Base-by-base conservation (phyloP, 768 basidiomycete genomes). In the Leccinum uliginosum region DNA sequence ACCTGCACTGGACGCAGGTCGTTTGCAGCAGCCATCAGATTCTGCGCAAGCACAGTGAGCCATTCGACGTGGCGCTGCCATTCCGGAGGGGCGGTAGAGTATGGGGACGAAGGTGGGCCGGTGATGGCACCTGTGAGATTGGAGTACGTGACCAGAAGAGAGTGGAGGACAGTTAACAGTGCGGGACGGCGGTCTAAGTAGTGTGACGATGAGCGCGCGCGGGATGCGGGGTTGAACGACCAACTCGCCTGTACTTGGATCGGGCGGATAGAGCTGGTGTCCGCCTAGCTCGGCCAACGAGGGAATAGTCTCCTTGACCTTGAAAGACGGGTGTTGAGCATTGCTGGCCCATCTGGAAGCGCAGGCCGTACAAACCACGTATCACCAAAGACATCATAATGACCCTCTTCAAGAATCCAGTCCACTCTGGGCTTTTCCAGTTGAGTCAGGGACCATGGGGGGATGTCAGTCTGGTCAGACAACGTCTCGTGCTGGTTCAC, bases 1-100 rank as follows among this genome's bases (percentile, higher is more conserved):
- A 86, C 91, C 80, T 95, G 93, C 5, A 93, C 88, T 1, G 92
- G 93, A 24, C 93, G 83, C 51, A 95, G 73, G 64, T 93, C 92
- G 65, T 96, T 96, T 35, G 89, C 90, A 17, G 90, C 89, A 14
- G 87, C 89, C 83, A 94, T 91, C 55, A 96, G 79, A 69, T 95
- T 96, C 69, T 91, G 88, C 7, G 84, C 84, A 53, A 93, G 80
- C 2, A 89, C 76, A 11, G 80, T 84, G 52, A 94, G 87, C 88
- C 92, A 92, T 66, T 91, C 88, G 2, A 89, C 77, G 54, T 87
- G 83, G 50, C 82, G 75, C 52, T 83, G 80, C 89, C 90, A 93
- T 58, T 89, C 85, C 26, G 88, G 85, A 55, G 76, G 74, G 44
- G 71, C 52, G 11, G 63, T 71, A 35, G 79, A 67, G 30, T 76